A percentile compares a stretch with the other conserved stretches of the same genome.
These are phyloP conservation scores for Athelia sp. DNA, from an alignment of 1,284 basidiomycete species.

Conservation along the genomic window DNA sequence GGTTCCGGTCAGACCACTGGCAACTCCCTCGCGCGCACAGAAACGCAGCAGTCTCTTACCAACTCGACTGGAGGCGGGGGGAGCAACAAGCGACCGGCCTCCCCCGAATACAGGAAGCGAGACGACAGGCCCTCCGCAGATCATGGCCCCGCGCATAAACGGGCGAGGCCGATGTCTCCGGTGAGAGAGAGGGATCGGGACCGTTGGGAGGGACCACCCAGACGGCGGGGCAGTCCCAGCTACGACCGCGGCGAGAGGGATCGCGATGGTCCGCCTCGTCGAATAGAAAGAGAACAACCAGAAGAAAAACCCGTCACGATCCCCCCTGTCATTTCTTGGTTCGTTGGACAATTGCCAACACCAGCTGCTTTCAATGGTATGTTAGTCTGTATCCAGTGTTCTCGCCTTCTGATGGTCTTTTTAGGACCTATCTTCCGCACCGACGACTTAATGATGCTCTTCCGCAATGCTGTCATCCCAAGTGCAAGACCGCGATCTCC, in stretches of 20 bases:
- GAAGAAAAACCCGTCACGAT: conserved; percentile 48
- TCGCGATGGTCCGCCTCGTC: conserved; percentile 34
- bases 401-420: conserved; percentile 11
- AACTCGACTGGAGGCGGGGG: conserved; percentile 4
- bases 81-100: conserved; percentile 39
- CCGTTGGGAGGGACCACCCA: conserved; percentile 40
- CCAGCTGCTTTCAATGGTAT: conserved; percentile 76
- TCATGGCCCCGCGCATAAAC: conserved; percentile 37
- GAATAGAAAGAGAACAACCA: conserved; percentile 43
- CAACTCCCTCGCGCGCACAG: conserved; percentile 36
- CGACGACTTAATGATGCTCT: conserved; percentile 80
- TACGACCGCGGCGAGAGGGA: conserved; percentile 45
- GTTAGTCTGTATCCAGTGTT: conserved; percentile 23
- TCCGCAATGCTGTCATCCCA: conserved; percentile 75
- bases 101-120: conserved; percentile 37
- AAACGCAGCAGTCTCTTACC: conserved; percentile 41
- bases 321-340: conserved; percentile 75
- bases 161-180: conserved; percentile 42
- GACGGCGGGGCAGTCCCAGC: conserved; percentile 39
- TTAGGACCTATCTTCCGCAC: conserved; percentile 82
- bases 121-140: conserved; percentile 9
- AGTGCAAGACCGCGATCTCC: conserved; percentile 39
- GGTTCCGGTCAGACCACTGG: conserved; percentile 18
- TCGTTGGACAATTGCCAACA: conserved; percentile 74
- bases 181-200: conserved; percentile 43